These are phyloP conservation scores for Chloris gayana DNA, from an alignment of 176 grass and related monocot species.

Conservation along the genomic window DNA sequence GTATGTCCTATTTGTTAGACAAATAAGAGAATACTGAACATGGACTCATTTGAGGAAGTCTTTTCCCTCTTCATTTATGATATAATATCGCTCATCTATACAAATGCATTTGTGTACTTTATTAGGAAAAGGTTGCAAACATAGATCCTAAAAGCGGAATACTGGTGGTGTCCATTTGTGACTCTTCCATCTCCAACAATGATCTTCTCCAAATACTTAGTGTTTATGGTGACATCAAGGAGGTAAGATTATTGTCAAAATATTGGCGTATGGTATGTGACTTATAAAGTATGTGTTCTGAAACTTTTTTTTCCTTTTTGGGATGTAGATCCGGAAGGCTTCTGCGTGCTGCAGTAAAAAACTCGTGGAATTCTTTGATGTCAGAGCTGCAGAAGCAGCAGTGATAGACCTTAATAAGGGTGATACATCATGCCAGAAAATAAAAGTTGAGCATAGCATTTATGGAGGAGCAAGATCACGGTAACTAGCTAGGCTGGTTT, in stretches of 20 bases:
- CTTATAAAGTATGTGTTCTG: background rate
- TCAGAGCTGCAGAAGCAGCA: slow-evolving; percentile 61
- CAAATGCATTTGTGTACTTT: slow-evolving; percentile 17
- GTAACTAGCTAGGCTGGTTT: slow-evolving; percentile 34
- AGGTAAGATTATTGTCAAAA: slow-evolving; percentile 44
- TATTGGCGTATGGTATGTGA: background rate
- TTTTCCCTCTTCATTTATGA: background rate
- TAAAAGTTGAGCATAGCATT: slow-evolving; percentile 52
- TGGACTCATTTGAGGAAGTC: background rate
- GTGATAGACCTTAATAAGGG: slow-evolving; percentile 53
- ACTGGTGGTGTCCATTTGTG: slow-evolving; percentile 53
- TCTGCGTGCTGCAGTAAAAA: slow-evolving; percentile 51
- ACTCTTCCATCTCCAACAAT: slow-evolving; percentile 56
- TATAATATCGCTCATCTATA: background rate
- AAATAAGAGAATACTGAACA: background rate
- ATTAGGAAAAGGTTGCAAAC: slow-evolving; percentile 50
- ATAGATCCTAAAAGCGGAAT: slow-evolving; percentile 44
- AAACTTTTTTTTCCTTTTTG: slow-evolving; percentile 4
- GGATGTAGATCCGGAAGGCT: slow-evolving; percentile 51
- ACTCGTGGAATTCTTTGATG: slow-evolving; percentile 68
- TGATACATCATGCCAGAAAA: slow-evolving; percentile 55
- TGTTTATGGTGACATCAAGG: slow-evolving; percentile 74
- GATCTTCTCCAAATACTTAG: slow-evolving; percentile 58
- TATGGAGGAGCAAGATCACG: slow-evolving; percentile 51
- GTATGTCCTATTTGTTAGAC: background rate